Base-by-base conservation (phyloP, 139 green algal genomes). In the Chlamydomonas eustigma region DNA sequence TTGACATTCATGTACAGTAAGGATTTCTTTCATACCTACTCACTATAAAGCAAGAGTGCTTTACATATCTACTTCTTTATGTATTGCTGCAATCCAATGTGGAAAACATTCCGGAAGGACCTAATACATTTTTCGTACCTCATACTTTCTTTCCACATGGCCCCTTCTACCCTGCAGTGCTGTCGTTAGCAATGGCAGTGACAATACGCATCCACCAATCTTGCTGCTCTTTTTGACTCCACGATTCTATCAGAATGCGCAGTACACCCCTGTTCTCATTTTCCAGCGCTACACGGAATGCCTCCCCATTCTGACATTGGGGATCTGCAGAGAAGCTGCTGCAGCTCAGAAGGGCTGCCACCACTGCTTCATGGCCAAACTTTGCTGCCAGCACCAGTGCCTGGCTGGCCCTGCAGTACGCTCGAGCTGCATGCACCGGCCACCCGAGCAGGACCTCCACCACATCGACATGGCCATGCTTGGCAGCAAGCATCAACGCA, bases 301-400 rank as follows among this genome's bases (percentile, higher is more conserved):
- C 44, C 44, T 58, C 44, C 44, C 44, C 44, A 18, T 58, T 18
- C 44, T 58, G 44, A 18, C 44, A 81, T 77, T 33, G 31, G 77
- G 38, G 24, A 74, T 22, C 44, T 77, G 1, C 76, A 75, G 44
- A 12, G 18, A 58, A 58, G 18, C 44, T 58, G 12, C 18, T 18
- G 44, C 44, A 58, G 12, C 44, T 18, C 44, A 58, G 44, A 12
- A 58, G 44, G 12, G 18, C 12, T 18, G 12, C 12, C 12, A 58
- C 44, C 18, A 58, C 44, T 58, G 44, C 44, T 58, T 12, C 18
- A 18, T 58, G 44, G 44, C 44, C 44, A 18, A 12, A 12, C 12
- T 12, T 18, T 18, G 44, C 44, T 18, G 44, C 44, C 12, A 28
- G 12, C 44, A 58, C 12, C 44, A 58, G 44, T 12, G 44, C 44